These are phyloP conservation scores for Stachybotrys echinatus DNA, from an alignment of 2,329 filamentous ascomycete species.

Conservation along the genomic window DNA sequence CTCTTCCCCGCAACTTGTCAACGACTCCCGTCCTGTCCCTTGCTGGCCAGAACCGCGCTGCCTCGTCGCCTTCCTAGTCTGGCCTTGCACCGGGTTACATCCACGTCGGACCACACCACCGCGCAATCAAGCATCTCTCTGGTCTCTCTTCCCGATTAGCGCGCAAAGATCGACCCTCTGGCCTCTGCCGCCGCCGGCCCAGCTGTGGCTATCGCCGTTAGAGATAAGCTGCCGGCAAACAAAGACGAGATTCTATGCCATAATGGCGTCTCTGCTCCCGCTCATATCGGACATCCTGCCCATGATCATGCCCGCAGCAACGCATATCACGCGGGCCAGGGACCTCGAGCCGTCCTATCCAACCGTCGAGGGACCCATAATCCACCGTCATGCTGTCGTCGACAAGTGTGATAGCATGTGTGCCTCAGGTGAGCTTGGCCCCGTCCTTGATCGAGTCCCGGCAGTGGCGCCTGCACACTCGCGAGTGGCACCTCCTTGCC, in stretches of 20 bases:
- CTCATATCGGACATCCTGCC: conserved; percentile 53
- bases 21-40: not conserved
- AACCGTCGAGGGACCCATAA: conserved; percentile 23
- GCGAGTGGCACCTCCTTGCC: not conserved
- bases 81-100: conserved; percentile 6
- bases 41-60: conserved; percentile 5
- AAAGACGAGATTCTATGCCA: conserved; percentile 4
- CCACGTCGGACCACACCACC: not conserved
- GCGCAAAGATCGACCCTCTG: not conserved
- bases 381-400: conserved; percentile 51
- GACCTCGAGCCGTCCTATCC: conserved; percentile 35
- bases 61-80: conserved; percentile 11
- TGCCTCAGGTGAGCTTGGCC: conserved; percentile 52
- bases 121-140: not conserved
- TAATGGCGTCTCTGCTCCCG: conserved; percentile 49
- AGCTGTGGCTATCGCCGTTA: not conserved
- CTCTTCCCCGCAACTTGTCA: not conserved
- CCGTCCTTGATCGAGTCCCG: too few relatives aligned
- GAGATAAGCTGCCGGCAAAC: not conserved
- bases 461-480: not conserved
- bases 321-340: conserved; percentile 48
- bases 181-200: not conserved
- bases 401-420: conserved; percentile 61
- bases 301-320: conserved; percentile 52
- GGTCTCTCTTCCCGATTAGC: not conserved